phyloP scores from a whole-genome alignment of 2,329 filamentous ascomycete species.

The Pseudogymnoascus sp. region DNA sequence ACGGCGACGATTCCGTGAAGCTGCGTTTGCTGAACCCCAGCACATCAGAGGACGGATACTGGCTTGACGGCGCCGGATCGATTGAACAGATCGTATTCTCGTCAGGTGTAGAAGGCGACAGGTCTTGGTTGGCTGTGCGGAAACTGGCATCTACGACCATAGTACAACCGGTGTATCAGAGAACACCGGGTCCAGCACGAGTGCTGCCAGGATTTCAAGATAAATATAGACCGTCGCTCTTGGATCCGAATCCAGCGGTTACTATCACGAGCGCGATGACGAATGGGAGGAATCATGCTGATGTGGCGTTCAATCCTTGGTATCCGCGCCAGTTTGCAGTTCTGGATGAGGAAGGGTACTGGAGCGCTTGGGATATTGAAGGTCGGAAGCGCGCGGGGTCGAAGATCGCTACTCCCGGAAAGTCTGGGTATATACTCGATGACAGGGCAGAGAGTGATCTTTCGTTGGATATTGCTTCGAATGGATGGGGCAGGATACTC shows the following conservation, averaged over 20 bases:
- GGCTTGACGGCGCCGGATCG: slow-evolving; percentile 31
- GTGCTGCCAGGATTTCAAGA: slow-evolving; percentile 11
- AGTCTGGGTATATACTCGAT: slow-evolving; percentile 23
- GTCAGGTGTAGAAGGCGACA: slow-evolving; percentile 30
- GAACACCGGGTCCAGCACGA: not conserved
- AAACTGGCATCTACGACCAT: slow-evolving; percentile 35
- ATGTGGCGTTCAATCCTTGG: slow-evolving; percentile 59
- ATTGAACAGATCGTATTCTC: slow-evolving; percentile 43
- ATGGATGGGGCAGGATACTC: slow-evolving; percentile 42
- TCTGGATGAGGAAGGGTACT: slow-evolving; percentile 57
- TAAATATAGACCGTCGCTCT: slow-evolving; percentile 36
- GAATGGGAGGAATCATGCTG: slow-evolving; percentile 49
- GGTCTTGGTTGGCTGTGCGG: slow-evolving; percentile 40
- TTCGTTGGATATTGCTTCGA: slow-evolving; percentile 14
- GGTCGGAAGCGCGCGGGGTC: slow-evolving; percentile 14
- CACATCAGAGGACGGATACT: slow-evolving; percentile 23
- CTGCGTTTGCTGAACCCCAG: slow-evolving; percentile 19
- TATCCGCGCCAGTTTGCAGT: slow-evolving; percentile 55
- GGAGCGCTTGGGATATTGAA: slow-evolving; percentile 57
- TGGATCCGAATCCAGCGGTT: slow-evolving; percentile 50
- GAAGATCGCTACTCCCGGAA: slow-evolving; percentile 16
- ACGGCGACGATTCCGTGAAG: slow-evolving; percentile 17
- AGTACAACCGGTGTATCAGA: slow-evolving; percentile 30
- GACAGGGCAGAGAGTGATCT: slow-evolving; percentile 12
- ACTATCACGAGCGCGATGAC: slow-evolving; percentile 46